These are phyloP conservation scores for Calonectria pteridis DNA, from an alignment of 2,329 filamentous ascomycete species.

Conservation along the genomic window DNA sequence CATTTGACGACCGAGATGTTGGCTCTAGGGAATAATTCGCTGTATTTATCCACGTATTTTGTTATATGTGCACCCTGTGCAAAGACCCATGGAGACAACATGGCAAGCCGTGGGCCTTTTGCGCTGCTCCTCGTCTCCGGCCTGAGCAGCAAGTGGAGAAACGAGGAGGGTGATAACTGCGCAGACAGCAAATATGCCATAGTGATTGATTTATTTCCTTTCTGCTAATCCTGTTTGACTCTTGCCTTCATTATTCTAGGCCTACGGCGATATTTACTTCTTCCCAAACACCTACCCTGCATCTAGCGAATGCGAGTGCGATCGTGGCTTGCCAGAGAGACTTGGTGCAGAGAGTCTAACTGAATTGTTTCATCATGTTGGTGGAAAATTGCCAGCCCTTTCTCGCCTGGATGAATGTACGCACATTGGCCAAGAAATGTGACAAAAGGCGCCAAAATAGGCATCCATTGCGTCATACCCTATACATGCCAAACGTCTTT, in stretches of 20 bases:
- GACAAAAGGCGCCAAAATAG: neutral
- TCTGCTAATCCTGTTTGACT: neutral
- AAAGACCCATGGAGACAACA: conserved; percentile 3
- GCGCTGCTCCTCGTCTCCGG: neutral
- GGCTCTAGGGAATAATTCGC: neutral
- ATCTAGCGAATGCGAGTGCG: conserved; percentile 3
- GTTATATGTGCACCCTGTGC: conserved; percentile 5
- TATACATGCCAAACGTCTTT: neutral
- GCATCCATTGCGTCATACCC: no score
- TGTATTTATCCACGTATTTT: conserved; percentile 4
- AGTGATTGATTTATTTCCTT: no score
- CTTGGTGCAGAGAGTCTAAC: neutral
- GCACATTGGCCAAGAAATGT: neutral
- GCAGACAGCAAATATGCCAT: neutral
- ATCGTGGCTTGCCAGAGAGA: neutral
- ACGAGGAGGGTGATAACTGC: neutral
- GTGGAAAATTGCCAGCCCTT: no score
- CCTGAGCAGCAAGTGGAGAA: neutral
- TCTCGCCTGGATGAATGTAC: no score
- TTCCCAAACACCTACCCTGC: neutral
- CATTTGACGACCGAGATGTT: neutral
- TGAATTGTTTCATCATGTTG: neutral
- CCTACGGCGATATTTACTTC: neutral
- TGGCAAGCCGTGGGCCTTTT: neutral
- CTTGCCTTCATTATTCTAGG: neutral